Conservation (phyloP, 306 rosid genomes). For the Vigna trinervia region DNA sequence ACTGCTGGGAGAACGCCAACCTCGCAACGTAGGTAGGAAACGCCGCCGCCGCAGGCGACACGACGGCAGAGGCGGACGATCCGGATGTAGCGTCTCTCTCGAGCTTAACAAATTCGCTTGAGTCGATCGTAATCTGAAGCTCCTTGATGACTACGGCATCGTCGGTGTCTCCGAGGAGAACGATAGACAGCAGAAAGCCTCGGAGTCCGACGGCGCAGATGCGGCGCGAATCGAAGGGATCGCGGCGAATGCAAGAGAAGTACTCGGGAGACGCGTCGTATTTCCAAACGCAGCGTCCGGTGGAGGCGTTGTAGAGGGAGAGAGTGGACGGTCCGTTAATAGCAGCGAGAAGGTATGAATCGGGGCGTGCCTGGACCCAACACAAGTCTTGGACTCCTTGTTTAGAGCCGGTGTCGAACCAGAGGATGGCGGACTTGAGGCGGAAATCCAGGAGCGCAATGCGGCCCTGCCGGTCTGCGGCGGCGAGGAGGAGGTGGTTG, state of each 20-base stretch:
- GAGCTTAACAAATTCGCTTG: constrained; percentile 64
- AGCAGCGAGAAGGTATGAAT: constrained; percentile 67
- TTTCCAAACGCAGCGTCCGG: constrained; percentile 85
- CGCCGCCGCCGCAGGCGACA: constrained; percentile 62
- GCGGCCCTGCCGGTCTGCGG: constrained; percentile 92
- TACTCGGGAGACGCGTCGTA: constrained; percentile 81
- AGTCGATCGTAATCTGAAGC: constrained; percentile 70
- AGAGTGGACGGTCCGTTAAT: constrained; percentile 77
- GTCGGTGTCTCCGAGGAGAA: constrained; percentile 70
- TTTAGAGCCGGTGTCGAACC: constrained; percentile 74
- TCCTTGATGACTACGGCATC: constrained; percentile 66
- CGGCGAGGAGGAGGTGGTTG: constrained; percentile 90
- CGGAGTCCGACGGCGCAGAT: constrained; percentile 80
- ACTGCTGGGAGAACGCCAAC: constrained; percentile 76
- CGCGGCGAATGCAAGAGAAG: constrained; percentile 82
- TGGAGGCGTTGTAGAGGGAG: constrained; percentile 63
- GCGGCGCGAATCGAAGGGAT: constrained; percentile 92
- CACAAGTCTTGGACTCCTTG: constrained; percentile 83
- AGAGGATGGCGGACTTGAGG: constrained; percentile 60
- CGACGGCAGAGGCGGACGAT: constrained; percentile 28
- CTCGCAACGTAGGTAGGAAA: constrained; percentile 70
- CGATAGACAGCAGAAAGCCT: constrained; percentile 73
- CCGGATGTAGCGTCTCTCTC: constrained; percentile 60
- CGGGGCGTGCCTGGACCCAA: constrained; percentile 86
- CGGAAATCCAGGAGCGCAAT: constrained; percentile 83